Evolutionary conservation across 495 filamentous ascomycete species (phyloP).

Genomic region (Tuber magnatum): DNA sequence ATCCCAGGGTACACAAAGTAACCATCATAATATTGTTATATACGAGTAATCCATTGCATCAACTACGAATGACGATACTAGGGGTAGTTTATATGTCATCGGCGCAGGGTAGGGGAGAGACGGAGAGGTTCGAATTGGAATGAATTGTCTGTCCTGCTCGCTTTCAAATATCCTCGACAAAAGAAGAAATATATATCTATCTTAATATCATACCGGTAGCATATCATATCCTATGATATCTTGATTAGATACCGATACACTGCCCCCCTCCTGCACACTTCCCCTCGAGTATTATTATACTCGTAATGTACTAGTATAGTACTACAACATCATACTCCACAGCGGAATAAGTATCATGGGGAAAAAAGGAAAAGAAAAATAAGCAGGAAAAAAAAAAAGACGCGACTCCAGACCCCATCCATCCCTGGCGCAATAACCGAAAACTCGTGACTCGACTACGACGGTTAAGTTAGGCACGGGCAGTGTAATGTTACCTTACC

Average conservation of each 20-base stretch:
- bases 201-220: background rate
- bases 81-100: too few relatives aligned
- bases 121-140: background rate
- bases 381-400: background rate
- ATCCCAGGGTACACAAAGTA: too few relatives aligned
- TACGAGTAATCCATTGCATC: background rate
- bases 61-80: too few relatives aligned
- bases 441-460: background rate
- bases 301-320: too few relatives aligned
- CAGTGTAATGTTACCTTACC: background rate
- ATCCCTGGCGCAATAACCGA: background rate
- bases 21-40: too few relatives aligned
- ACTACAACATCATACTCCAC: too few relatives aligned
- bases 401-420: background rate
- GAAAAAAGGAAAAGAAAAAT: too few relatives aligned
- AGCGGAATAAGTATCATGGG: too few relatives aligned
- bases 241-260: background rate
- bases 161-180: background rate
- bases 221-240: background rate
- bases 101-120: background rate
- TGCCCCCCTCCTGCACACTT: background rate
- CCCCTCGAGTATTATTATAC: too few relatives aligned
- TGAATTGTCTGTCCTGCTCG: background rate
- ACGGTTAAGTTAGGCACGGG: background rate
- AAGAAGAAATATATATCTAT: background rate